Base-by-base conservation (phyloP, 2,329 filamentous ascomycete genomes). In the Pseudogymnoascus sp. region DNA sequence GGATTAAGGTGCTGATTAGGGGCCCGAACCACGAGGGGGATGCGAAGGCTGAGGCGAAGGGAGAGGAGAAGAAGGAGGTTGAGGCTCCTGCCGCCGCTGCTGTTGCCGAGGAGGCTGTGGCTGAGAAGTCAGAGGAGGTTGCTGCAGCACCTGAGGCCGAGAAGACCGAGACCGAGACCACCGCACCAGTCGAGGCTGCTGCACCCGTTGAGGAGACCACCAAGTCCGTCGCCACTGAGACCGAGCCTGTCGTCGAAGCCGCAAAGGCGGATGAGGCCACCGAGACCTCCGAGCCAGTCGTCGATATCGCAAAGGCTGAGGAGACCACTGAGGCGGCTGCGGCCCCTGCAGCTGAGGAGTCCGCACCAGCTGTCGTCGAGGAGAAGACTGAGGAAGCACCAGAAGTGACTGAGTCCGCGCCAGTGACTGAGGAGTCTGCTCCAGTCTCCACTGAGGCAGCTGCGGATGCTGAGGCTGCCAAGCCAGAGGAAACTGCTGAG, bases 1-100 rank as follows among this genome's bases (percentile, higher is more conserved):
- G 85, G 19, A 88, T 89, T 72, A 90, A 90, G 80, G 81, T 87
- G 21, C 70, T 90, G 69, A 89, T 89, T 71, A 83, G 81, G 3
- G 86, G 86, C 0, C 86, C 86, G 6, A 88, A 88, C 67, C 81
- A 85, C 83, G 86, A 82, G 36, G 60, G 1, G 4, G 51, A 57
- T 57, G 51, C 4, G 10, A 1, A 57, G 51, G 51, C 51, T 21
- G 28, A 21, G 51, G 51, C n/a, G n/a, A 34, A 19, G 28, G 28
- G 28, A 21, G 51, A 57, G 51, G 51, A 57, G 51, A 57, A 57
- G 51, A 34, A 57, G 28, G 51, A 57, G 28, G 51, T 57, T 6
- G 28, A 57, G 28, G 51, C 51, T 2, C 25, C 48, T 8, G 45
- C 21, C 34, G 51, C 28, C 34, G 28, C 28, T 34, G 51, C n/a